Conservation (phyloP, 2,329 filamentous ascomycete species). For the Fusarium sp. region DNA sequence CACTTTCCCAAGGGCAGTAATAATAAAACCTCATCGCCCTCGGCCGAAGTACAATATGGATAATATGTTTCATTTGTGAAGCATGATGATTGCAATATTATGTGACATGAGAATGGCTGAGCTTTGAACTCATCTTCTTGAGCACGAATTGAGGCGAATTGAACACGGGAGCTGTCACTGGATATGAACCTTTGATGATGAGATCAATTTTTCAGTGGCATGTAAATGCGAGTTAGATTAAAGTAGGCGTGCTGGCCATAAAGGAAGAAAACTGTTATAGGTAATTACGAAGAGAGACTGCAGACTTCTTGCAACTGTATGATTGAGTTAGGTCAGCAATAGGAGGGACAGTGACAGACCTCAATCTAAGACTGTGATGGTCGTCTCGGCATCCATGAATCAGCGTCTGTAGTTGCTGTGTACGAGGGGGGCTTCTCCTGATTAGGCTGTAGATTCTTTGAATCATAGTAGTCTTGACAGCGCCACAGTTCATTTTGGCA, state of each 20-base stretch:
- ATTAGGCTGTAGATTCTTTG: fast-evolving
- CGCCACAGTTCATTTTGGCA: fast-evolving
- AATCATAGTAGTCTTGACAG: not conserved
- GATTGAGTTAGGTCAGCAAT: fast-evolving
- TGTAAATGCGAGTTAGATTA: fast-evolving
- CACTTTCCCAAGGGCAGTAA: fast-evolving
- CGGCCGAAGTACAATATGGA: fast-evolving
- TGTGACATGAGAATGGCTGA: fast-evolving
- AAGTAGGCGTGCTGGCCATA: fast-evolving
- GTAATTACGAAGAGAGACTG: fast-evolving
- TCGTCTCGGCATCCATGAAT: fast-evolving
- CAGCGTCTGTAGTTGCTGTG: no score
- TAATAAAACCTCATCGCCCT: fast-evolving
- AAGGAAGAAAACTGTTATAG: fast-evolving
- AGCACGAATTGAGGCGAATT: fast-evolving
- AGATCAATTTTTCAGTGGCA: no score
- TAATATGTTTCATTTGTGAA: fast-evolving
- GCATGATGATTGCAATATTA: fast-evolving
- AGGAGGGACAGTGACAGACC: not conserved
- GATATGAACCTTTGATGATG: fast-evolving
- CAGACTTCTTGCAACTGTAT: fast-evolving
- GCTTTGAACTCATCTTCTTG: fast-evolving
- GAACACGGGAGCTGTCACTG: fast-evolving
- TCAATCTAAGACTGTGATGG: not conserved
- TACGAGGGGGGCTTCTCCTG: fast-evolving